Evolutionary conservation across 2,329 filamentous ascomycete species (phyloP).

Genomic region (Exophiala sideris): DNA sequence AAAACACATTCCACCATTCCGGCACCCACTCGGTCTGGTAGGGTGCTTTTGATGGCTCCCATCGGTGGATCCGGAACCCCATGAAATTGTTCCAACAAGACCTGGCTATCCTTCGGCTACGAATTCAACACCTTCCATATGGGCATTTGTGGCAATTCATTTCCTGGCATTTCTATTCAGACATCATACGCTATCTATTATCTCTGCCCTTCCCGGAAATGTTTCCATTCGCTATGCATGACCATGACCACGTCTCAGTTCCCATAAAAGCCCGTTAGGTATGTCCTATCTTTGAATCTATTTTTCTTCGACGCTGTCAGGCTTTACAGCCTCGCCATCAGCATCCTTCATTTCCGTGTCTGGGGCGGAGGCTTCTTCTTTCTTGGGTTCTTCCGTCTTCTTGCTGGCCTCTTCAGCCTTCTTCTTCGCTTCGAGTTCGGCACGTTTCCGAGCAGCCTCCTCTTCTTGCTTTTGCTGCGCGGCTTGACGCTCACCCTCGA

Average conservation of each 20-base stretch:
- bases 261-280: neutral
- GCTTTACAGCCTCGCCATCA: slow-evolving; percentile 39
- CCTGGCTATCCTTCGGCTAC: too few relatives aligned
- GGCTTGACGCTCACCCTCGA: slow-evolving; percentile 79
- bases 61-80: too few relatives aligned
- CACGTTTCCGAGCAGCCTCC: slow-evolving; percentile 59
- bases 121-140: too few relatives aligned
- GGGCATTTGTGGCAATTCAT: too few relatives aligned
- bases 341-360: slow-evolving; percentile 62
- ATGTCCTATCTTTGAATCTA: slow-evolving; percentile 5
- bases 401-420: slow-evolving; percentile 68
- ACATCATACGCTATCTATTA: neutral
- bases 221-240: slow-evolving; percentile 9
- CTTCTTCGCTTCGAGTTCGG: slow-evolving; percentile 69
- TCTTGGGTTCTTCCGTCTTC: slow-evolving; percentile 47
- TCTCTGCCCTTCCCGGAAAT: neutral
- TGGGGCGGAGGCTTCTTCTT: slow-evolving; percentile 35
- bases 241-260: neutral
- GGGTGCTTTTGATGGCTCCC: too few relatives aligned
- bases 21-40: too few relatives aligned
- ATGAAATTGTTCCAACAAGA: too few relatives aligned
- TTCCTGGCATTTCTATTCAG: neutral
- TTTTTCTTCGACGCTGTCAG: slow-evolving; percentile 32
- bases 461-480: slow-evolving; percentile 65
- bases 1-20: too few relatives aligned